Percentiles rank a stretch among this genome's conserved stretches.
Conservation (phyloP, 2,329 filamentous ascomycete genomes). For the Microsporum canis region DNA sequence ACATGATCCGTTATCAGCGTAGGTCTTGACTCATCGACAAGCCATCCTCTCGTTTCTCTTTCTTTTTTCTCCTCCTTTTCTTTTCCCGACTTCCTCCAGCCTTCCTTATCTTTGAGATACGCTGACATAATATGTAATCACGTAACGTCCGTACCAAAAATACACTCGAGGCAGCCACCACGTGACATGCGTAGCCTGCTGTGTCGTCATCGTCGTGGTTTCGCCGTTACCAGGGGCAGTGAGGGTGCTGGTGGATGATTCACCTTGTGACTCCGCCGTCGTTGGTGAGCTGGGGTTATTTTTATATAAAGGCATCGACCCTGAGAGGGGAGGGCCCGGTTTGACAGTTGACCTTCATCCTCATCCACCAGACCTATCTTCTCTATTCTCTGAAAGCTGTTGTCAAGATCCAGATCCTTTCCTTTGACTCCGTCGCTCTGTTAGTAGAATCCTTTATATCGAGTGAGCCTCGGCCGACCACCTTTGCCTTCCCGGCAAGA, state of each 20-base stretch:
- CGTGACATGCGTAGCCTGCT: not conserved
- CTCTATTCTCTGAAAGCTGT: not conserved
- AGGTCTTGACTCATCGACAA: not conserved
- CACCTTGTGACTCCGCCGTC: not conserved
- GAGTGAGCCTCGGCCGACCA: not conserved
- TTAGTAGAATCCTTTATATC: not conserved
- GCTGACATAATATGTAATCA: not conserved
- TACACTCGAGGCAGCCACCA: not conserved
- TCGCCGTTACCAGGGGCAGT: conserved; percentile 1
- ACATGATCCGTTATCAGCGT: not conserved
- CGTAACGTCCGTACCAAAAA: not conserved
- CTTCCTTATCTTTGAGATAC: too few relatives aligned
- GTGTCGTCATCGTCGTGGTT: not conserved
- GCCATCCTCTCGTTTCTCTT: not conserved
- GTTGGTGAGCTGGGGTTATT: not conserved
- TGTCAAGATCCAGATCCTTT: not conserved
- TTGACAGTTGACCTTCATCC: not conserved
- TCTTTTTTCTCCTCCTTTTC: not conserved
- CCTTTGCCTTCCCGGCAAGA: not conserved
- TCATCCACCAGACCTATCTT: not conserved
- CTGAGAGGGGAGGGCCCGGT: not conserved
- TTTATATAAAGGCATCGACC: not conserved
- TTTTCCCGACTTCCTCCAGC: not conserved
- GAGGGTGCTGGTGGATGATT: not conserved
- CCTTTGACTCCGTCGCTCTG: not conserved